Evolutionary conservation across 495 filamentous ascomycete genomes (phyloP).

Genomic region (Tuber borchii): DNA sequence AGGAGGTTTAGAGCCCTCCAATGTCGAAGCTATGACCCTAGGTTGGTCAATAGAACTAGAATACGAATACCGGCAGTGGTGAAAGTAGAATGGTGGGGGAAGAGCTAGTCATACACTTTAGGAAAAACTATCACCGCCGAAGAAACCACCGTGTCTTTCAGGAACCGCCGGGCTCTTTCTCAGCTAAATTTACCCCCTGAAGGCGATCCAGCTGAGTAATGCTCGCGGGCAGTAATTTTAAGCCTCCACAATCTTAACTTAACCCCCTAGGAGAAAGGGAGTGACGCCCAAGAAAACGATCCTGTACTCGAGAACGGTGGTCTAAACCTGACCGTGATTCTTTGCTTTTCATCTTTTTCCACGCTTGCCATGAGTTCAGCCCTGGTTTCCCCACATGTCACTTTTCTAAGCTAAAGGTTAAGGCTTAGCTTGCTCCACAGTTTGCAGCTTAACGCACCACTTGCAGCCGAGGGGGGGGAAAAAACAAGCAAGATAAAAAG

Average conservation of each 20-base stretch:
- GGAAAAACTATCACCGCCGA: not conserved
- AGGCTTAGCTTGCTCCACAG: not conserved
- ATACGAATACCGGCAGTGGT: not conserved
- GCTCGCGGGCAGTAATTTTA: not conserved
- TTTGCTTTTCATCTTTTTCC: not conserved
- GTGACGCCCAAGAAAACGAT: not conserved
- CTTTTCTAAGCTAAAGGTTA: not conserved
- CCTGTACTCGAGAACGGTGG: not conserved
- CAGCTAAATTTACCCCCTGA: not conserved
- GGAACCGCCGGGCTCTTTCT: not conserved
- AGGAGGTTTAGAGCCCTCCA: not conserved
- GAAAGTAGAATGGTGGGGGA: not conserved
- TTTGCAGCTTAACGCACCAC: not conserved
- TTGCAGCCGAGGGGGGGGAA: not conserved
- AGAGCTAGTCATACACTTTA: not conserved
- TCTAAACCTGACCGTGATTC: not conserved
- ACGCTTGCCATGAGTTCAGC: not conserved
- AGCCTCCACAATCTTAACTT: not conserved
- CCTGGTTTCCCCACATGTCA: not conserved
- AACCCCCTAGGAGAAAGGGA: not conserved
- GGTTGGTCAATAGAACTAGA: not conserved
- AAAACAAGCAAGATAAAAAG: constrained; percentile 6
- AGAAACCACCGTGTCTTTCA: constrained; percentile 6
- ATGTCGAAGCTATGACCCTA: not conserved
- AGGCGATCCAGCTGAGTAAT: not conserved